Evolutionary conservation across 2,329 filamentous ascomycete genomes (phyloP).

Genomic region (Beauveria scarabaeidicola): DNA sequence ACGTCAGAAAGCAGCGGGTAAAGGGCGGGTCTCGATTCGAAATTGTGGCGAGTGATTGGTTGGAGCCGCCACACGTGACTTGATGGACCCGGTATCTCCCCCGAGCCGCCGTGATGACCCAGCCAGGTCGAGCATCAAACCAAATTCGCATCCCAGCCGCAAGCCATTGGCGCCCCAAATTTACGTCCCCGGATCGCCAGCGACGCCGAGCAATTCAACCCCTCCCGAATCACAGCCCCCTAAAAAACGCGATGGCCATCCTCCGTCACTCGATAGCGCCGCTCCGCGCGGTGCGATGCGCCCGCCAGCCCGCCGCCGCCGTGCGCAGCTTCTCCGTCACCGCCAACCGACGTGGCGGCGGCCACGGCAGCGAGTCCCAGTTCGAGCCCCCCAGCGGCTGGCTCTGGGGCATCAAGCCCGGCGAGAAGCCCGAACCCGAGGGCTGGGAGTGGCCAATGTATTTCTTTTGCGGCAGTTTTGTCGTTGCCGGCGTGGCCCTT

Average conservation of each 20-base stretch:
- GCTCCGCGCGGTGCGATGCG: slow-evolving; percentile 29
- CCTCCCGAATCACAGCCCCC: background rate
- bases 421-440: slow-evolving; percentile 91
- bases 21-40: background rate
- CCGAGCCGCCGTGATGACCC: slow-evolving; percentile 4
- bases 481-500: slow-evolving; percentile 69
- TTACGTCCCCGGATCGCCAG: slow-evolving; percentile 15
- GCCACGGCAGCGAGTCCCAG: slow-evolving; percentile 54
- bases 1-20: slow-evolving; percentile 2
- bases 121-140: slow-evolving; percentile 2
- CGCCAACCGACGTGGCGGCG: slow-evolving; percentile 31
- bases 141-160: background rate
- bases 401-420: slow-evolving; percentile 90
- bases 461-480: slow-evolving; percentile 73
- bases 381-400: slow-evolving; percentile 88
- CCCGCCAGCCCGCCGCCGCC: slow-evolving; percentile 23
- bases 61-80: background rate
- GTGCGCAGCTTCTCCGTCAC: slow-evolving; percentile 37
- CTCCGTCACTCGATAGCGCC: slow-evolving; percentile 29
- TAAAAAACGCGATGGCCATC: slow-evolving; percentile 22
- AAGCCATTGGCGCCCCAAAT: slow-evolving; percentile 24
- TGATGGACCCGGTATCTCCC: background rate
- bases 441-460: slow-evolving; percentile 88
- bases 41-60: background rate
- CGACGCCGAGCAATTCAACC: slow-evolving; percentile 13